Conservation (phyloP, 345 rosid genomes). For the Pugionium dolabratum region DNA sequence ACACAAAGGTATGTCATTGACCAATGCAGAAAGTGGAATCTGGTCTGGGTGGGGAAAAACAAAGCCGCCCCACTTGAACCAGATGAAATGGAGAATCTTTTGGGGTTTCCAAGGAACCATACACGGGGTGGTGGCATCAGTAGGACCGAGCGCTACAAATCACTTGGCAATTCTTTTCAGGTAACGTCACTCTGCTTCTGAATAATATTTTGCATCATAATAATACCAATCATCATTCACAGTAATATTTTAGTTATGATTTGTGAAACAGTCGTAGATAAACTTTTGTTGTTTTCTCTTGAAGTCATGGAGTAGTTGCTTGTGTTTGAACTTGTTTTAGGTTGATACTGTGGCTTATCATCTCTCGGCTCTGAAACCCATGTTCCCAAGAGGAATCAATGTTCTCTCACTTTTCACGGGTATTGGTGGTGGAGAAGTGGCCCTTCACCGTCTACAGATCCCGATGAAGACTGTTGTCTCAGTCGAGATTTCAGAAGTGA, state of each 20-base stretch:
- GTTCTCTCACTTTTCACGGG: constrained; percentile 88
- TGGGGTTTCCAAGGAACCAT: constrained; percentile 90
- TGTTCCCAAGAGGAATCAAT: constrained; percentile 68
- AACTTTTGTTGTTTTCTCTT: neutral
- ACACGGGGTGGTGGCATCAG: constrained; percentile 95
- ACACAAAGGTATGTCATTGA: constrained; percentile 61
- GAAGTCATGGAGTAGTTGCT: neutral
- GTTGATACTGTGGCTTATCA: constrained; percentile 96
- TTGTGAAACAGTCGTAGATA: neutral
- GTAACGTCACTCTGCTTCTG: constrained; percentile 28
- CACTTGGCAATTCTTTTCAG: constrained; percentile 95
- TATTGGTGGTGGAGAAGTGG: constrained; percentile 94
- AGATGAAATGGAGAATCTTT: constrained; percentile 85
- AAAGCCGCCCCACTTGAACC: constrained; percentile 87
- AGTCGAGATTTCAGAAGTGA: constrained; percentile 66
- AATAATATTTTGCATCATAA: neutral
- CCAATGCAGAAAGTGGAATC: constrained; percentile 82
- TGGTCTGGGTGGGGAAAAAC: constrained; percentile 92
- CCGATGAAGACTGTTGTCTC: constrained; percentile 69
- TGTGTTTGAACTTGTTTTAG: constrained; percentile 43
- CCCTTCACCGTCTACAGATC: constrained; percentile 74
- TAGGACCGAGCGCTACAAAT: constrained; percentile 77
- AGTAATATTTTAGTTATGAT: neutral
- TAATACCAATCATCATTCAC: neutral
- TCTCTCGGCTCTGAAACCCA: constrained; percentile 59